Evolutionary conservation across 2,329 filamentous ascomycete species (phyloP), one percentile per base, ranked within the genome.

Genomic region (Aureobasidium melanogenum): DNA sequence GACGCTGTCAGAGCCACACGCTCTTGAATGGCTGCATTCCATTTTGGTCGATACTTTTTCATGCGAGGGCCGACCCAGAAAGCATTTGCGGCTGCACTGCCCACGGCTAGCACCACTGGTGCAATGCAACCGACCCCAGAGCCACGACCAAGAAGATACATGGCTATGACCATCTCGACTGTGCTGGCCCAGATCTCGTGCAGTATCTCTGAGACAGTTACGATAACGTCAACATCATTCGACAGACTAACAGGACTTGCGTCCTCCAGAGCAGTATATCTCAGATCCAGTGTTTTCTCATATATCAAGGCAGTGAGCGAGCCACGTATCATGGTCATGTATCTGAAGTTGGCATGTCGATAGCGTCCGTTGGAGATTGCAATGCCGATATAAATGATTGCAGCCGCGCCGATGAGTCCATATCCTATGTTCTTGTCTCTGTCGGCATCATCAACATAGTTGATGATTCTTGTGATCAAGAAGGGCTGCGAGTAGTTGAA

Each of bases 161-260:
- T 58, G 7, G 54, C 62, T 24, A 63, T 51, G n/a, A 22, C 24
- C 14, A 63, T 26, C 39, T 63, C 51, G 14, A 54, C 30, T 9
- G 57, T 38, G 19, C 30, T 52, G 7, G 28, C 62, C 62, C 62
- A 63, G 1, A 62, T 34, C 32, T 63, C 62, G 38, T 63, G 62
- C 22, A 58, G 5, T 6, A 22, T 39, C 28, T 32, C 46, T n/a
- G 43, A 46, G 28, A n/a, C 41, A 19, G 0, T 43, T 38, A 38
- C 26, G 46, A 63, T 60, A 17, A 32, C 48, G 14, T 57, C 59
- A 8, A 63, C 47, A 34, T 63, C 61, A n/a, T 30, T 62, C 8
- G 52, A 54, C 17, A 63, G 44, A 17, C 38, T 62, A 17, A 62
- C 38, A 12, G 60, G 44, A 17, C 47, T 44, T 2, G 52, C 46